Base-by-base conservation (phyloP, 2,329 filamentous ascomycete species). In the Mariannaea elegans region DNA sequence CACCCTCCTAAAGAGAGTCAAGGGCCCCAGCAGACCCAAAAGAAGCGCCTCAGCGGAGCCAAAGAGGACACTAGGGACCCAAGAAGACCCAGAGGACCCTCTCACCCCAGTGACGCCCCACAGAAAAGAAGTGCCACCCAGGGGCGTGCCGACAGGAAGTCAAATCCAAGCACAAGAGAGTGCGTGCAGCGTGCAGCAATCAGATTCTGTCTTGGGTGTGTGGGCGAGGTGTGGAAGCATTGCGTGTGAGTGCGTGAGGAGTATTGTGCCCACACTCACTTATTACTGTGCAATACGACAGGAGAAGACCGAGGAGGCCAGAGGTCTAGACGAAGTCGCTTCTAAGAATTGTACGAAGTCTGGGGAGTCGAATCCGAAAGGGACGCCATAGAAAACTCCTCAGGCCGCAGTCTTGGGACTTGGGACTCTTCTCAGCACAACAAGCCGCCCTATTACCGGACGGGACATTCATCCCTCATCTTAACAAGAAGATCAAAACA, bases 301-400 rank as follows among this genome's bases (percentile, higher is more conserved):
- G 68, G 68, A 70, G 65, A 70, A 68, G 63, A 45, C 66, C 68
- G 65, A 57, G 65, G 69, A 66, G 68, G 65, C 69, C 59, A 68
- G 66, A 71, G 66, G 68, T 50, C 68, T 60, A 69, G 68, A 70
- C 64, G 65, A 68, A 31, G 61, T 54, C 63, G 57, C 53, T 62
- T 46, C 45, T 60, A 45, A 61, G 54, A 47, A 62, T 41, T n/a
- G 52, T 36, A n/a, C 32, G 51, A n/a, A 41, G 61, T 36, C 61
- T 51, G 27, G 58, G 58, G 47, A 54, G 39, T 52, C 42, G 49
- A 51, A 32, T 27, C 51, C 51, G 41, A 47, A 55, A 45, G 52
- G 42, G 57, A 48, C 45, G 59, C 23, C 55, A 52, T 50, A 55
- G 41, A 48, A 49, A 59, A 49, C 39, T 50, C 51, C 56, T 32